Evolutionary conservation across 257 asterid species (phyloP).

Genomic region (Solanum commersonii): DNA sequence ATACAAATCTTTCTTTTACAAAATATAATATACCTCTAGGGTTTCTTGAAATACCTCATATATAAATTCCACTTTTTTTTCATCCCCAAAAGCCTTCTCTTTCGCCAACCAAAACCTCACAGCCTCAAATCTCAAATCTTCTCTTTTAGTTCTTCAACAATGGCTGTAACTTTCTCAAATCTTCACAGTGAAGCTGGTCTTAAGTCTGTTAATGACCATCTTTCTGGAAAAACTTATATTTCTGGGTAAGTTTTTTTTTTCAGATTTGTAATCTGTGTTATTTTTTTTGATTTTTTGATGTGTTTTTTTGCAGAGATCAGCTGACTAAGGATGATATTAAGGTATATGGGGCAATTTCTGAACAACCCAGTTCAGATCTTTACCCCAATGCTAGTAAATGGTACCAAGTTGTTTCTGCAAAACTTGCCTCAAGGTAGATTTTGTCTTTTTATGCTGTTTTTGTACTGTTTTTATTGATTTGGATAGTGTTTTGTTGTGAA

Average conservation of each 20-base stretch:
- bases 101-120: conserved; percentile 3
- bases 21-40: conserved; percentile 16
- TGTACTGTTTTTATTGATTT: not conserved
- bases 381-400: conserved; percentile 69
- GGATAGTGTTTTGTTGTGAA: not conserved
- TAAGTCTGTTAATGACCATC: conserved; percentile 53
- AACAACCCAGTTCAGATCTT: conserved; percentile 52
- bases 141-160: not conserved
- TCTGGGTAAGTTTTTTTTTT: conserved; percentile 41
- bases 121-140: not conserved
- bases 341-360: conserved; percentile 52
- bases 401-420: conserved; percentile 53
- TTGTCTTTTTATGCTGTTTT: not conserved
- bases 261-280: not conserved
- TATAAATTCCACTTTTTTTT: conserved; percentile 18
- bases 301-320: conserved; percentile 31
- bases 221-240: conserved; percentile 65
- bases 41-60: conserved; percentile 18
- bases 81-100: not conserved
- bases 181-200: conserved; percentile 77
- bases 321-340: conserved; percentile 68
- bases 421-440: conserved; percentile 54
- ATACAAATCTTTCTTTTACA: no score
- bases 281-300: not conserved
- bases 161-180: conserved; percentile 79